Base-by-base conservation (phyloP, 768 basidiomycete species). In the Serendipita sp. region DNA sequence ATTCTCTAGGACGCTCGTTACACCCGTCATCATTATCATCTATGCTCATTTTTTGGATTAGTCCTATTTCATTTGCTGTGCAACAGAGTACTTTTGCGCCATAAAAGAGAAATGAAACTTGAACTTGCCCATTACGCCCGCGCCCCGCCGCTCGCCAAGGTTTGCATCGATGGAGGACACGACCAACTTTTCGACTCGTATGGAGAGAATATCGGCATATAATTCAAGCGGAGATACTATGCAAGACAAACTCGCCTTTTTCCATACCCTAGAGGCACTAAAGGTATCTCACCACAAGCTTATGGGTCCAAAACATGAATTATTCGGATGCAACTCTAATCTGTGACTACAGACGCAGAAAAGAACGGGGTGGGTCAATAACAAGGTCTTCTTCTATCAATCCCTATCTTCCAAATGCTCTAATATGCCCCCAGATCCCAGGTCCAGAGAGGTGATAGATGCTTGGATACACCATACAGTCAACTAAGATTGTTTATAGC, bases 331-430 rank as follows among this genome's bases (percentile, higher is more conserved):
- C 34, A 13, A 3, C 4, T 44, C 34, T 34, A 38, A 63, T 44
- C 52, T 18, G 3, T 45, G 35, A 34, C 44, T 41, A n/a, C 68
- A 96, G 92, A 94, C 89, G 0, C 92, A 97, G 71, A 95, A 93
- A 73, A 82, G 95, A 7, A 96, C 93, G 0, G 95, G 95, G 67
- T 99, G 94, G 95, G 81, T 93, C 36, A 80, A 94, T 68, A 81
- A 91, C 70, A 81, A 87, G 48, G 89, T 89, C 68, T 65, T 80
- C 30, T 18, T 18, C n/a, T 8, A 18, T 16, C 48, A n/a, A 7
- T 1, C 5, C 48, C 60, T 46, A 67, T 64, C 28, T 32, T 63
- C 15, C n/a, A 18, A 67, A 16, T 64, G 65, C 34, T 63, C 48
- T 65, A 44, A 13, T 51, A 28, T 34, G 48, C 18, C 41, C 64